Evolutionary conservation across 1,284 basidiomycete species (phyloP), one percentile per base, ranked within the genome.

Genomic region (Anthracocystis walkeri): DNA sequence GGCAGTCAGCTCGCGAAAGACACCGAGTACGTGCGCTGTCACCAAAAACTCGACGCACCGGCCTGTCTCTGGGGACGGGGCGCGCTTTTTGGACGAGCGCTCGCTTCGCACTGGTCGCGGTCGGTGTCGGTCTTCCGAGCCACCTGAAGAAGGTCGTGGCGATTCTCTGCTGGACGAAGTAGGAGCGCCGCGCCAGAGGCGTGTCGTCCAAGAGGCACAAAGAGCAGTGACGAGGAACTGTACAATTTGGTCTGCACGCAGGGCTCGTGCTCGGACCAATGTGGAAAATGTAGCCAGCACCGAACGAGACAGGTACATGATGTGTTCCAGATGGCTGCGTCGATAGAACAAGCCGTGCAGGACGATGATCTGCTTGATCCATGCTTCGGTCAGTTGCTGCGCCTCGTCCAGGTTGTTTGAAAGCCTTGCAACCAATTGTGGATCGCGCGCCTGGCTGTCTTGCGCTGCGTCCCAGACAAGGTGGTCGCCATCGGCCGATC

Each of bases 11-110:
- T 88, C 88, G 0, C 88, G 88, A 70, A 92, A 89, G 31, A 94
- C 87, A 21, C 89, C 88, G 25, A 97, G 87, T n/a, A 95, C 85
- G 84, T 95, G 92, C 2, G 88, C 86, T 42, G 92, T 88, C 38
- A 93, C 90, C 48, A 89, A 88, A 60, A 89, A 89, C 86, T 95
- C 93, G 58, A 77, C 62, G n/a, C 73, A 69, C n/a, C 64, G 52
- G 3, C 54, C 66, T 12, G 65, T 71, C 41, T 75, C 69, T 2
- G 69, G 65, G 23, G 57, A 75, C 14, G 72, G 48, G 5, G 66
- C 59, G 7, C 66, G 66, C 49, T 40, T 69, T 51, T 59, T 68
- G 21, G 66, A 69, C 4, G 72, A 59, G 12, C 66, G 50, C 91
- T 92, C 75, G 95, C 89, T 7, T 90, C 88, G 55, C 92, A 89